Evolutionary conservation across 139 green algal species (phyloP), one percentile per base, ranked within the genome.

Genomic region (Yamagishiella unicocca): DNA sequence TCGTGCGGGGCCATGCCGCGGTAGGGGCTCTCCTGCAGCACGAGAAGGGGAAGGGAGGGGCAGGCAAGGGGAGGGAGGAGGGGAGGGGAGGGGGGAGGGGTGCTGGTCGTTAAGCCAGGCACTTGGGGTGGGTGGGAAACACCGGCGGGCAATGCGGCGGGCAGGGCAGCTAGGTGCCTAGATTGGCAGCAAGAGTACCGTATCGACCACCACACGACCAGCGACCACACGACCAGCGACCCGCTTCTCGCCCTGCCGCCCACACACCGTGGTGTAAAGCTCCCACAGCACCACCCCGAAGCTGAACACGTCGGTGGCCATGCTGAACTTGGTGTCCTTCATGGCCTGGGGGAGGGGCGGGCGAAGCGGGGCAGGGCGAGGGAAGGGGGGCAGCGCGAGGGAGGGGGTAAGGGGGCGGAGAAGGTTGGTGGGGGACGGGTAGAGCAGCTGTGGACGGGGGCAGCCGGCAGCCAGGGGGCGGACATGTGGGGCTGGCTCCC

Each of bases 211-310:
- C n/a, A n/a, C n/a, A n/a, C n/a, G n/a, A n/a, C n/a, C n/a, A n/a
- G n/a, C n/a, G n/a, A n/a, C n/a, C n/a, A n/a, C n/a, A n/a, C n/a
- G n/a, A n/a, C n/a, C n/a, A n/a, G n/a, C n/a, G n/a, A n/a, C n/a
- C n/a, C n/a, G n/a, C n/a, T n/a, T n/a, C n/a, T n/a, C n/a, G n/a
- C 64, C 17, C 64, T 21, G 7, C 38, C 7, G 4, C 68, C 17
- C 35, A 19, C 37, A n/a, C 71, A 74, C 83, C 76, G 79, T 72
- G 3, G 88, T 91, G 46, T 84, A 43, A 50, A 91, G 64, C 83
- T 91, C 88, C 88, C 88, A 91, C 54, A 91, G 68, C 53, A 91
- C 83, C 82, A 90, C 80, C 5, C 87, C 87, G 43, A 88, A 88
- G 58, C 45, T 82, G 72, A 79, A 88, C 31, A 88, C 83, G 64